These are phyloP conservation scores for Laguncularia racemosa DNA, from an alignment of 345 rosid species.

Conservation along the genomic window DNA sequence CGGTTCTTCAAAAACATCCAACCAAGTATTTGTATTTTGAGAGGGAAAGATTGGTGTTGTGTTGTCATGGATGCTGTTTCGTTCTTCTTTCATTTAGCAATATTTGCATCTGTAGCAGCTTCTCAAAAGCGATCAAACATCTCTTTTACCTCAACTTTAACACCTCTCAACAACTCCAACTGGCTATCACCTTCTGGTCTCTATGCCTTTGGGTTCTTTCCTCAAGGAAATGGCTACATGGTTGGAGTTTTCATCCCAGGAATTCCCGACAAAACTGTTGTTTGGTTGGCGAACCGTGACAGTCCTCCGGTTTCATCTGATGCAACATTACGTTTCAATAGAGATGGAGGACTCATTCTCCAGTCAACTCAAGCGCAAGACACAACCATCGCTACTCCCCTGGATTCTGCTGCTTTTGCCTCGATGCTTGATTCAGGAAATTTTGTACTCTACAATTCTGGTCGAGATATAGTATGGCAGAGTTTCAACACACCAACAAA, in stretches of 20 bases:
- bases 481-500: constrained; percentile 23
- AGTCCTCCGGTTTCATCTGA: constrained; percentile 5
- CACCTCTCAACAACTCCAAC: too few species aligned
- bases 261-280: constrained; percentile 4
- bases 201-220: constrained; percentile 24
- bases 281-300: constrained; percentile 22
- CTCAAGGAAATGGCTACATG: constrained; percentile 8
- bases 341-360: constrained; percentile 6
- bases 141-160: too few species aligned
- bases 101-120: too few species aligned
- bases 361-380: neutral
- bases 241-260: constrained; percentile 15
- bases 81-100: too few species aligned
- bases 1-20: too few species aligned
- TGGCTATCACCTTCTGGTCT: constrained; percentile 18
- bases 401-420: constrained; percentile 4
- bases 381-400: neutral
- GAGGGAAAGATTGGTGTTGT: too few species aligned
- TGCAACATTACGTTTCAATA: constrained; percentile 8
- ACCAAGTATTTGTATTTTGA: too few species aligned
- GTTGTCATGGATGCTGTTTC: too few species aligned
- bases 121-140: too few species aligned
- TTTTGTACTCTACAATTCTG: constrained; percentile 10
- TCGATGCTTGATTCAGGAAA: constrained; percentile 23
- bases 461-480: constrained; percentile 9